Percentiles rank a stretch among this genome's conserved stretches.
Conservation (phyloP, 345 rosid genomes). For the Hibiscus trionum region DNA sequence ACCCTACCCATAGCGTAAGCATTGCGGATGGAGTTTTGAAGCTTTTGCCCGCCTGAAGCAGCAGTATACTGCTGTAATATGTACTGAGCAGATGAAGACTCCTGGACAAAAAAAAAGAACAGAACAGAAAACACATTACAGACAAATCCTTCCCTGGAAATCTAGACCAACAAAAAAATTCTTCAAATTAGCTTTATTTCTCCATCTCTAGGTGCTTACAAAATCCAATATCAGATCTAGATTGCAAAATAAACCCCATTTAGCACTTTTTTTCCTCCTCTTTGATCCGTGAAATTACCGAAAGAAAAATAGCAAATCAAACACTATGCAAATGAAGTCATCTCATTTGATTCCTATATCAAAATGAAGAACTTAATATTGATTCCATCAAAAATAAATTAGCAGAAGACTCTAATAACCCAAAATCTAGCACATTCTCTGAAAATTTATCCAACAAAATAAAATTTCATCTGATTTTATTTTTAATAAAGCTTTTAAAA, state of each 20-base stretch:
- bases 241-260: background rate
- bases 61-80: background rate
- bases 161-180: background rate
- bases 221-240: background rate
- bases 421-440: conserved; percentile 30
- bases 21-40: background rate
- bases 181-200: background rate
- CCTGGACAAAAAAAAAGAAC: background rate
- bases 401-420: background rate
- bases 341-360: too few species aligned
- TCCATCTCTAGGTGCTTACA: background rate
- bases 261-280: background rate
- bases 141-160: background rate
- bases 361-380: too few species aligned
- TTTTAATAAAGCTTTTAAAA: too few species aligned
- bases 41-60: background rate
- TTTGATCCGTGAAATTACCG: too few species aligned
- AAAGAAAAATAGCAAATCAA: too few species aligned
- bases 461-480: too few species aligned
- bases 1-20: background rate
- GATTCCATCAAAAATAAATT: too few species aligned
- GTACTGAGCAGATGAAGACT: background rate
- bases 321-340: too few species aligned
- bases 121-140: background rate
- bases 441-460: background rate